A percentile compares a stretch with the other conserved stretches of the same genome.
These are phyloP conservation scores for Ocimum tenuiflorum DNA, from an alignment of 257 asterid genomes.

Conservation along the genomic window DNA sequence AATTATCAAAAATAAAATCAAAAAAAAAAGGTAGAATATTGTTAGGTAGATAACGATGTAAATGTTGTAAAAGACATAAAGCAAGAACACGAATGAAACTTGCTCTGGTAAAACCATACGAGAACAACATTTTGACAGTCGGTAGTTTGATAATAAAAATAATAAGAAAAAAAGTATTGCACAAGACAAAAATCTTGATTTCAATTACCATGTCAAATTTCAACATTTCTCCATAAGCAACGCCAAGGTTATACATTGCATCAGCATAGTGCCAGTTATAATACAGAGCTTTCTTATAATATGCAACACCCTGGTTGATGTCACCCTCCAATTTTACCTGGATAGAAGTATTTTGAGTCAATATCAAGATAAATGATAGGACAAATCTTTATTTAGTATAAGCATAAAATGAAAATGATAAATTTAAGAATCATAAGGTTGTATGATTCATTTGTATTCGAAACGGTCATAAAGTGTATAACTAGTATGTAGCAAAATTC, in stretches of 20 bases:
- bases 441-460: not conserved
- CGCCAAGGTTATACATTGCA: constrained; percentile 99
- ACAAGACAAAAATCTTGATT: not conserved
- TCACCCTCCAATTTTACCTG: constrained; percentile 99
- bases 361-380: constrained; percentile 3
- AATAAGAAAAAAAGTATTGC: not conserved
- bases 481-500: not conserved
- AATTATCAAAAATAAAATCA: not conserved
- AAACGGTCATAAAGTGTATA: not conserved
- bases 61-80: not conserved
- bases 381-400: not conserved
- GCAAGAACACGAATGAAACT: not conserved
- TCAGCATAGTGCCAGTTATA: constrained; percentile 99
- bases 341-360: constrained; percentile 18
- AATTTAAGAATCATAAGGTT: constrained; percentile 5
- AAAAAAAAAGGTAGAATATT: constrained; percentile 10
- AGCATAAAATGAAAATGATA: not conserved
- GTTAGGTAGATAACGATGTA: not conserved
- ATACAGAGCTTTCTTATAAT: constrained; percentile 84
- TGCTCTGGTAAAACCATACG: not conserved
- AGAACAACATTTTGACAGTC: constrained; percentile 6
- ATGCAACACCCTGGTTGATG: constrained; percentile 82
- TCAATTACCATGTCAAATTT: constrained; percentile 92
- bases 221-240: constrained; percentile 99
- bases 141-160: constrained; percentile 11